Conservation (phyloP, 306 rosid species). For the Delonix regia region DNA sequence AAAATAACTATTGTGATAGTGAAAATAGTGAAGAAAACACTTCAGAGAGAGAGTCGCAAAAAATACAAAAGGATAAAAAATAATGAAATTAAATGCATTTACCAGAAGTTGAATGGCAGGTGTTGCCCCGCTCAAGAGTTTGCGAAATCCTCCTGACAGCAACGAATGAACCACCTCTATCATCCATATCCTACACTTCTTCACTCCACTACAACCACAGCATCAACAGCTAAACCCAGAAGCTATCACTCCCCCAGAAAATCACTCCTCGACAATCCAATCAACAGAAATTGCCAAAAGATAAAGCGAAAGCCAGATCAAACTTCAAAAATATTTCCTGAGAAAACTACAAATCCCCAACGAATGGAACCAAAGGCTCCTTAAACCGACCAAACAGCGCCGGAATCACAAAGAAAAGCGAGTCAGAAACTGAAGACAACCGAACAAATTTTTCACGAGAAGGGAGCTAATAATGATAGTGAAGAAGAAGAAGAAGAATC, state of each 20-base stretch:
- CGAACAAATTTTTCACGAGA: not conserved
- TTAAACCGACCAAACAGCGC: not conserved
- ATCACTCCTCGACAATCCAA: conserved; percentile 13
- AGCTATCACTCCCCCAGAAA: conserved; percentile 25
- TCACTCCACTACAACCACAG: conserved; percentile 28
- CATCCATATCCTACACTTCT: conserved; percentile 61
- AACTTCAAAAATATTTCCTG: not conserved
- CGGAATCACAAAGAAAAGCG: not conserved
- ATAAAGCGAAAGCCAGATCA: not conserved
- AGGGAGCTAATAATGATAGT: not conserved
- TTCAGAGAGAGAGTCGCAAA: conserved; percentile 12
- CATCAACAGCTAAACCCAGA: conserved; percentile 10
- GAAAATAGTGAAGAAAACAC: conserved; percentile 11
- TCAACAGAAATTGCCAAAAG: conserved; percentile 7
- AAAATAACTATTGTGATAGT: not conserved
- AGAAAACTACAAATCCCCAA: not conserved
- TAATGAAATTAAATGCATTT: conserved; percentile 17
- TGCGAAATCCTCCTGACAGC: conserved; percentile 97
- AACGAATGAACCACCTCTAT: conserved; percentile 94
- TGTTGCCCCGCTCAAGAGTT: conserved; percentile 81
- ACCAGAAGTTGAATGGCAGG: conserved; percentile 92
- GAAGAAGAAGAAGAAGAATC: conserved; percentile 41
- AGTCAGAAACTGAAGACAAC: not conserved
- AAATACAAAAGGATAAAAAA: conserved; percentile 18
- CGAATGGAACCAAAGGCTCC: not conserved